phyloP scores from a whole-genome alignment of 768 basidiomycete genomes.

The Kwoniella shandongensis region DNA sequence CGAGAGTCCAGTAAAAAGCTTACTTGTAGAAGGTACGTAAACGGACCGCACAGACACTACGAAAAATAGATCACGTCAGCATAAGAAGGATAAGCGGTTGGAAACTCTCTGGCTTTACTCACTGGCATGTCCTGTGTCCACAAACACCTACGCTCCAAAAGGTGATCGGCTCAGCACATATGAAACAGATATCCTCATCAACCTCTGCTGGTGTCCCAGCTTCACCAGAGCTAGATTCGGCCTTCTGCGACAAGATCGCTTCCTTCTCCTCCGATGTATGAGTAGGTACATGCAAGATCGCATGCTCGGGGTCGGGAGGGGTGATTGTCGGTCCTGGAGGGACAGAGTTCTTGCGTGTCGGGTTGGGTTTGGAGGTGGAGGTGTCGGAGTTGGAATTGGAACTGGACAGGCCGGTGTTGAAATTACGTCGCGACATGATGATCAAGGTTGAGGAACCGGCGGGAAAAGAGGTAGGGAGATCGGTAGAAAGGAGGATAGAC shows the following conservation, averaged over 20 bases:
- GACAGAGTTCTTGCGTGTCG: slow-evolving; percentile 14
- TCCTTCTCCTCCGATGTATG: slow-evolving; percentile 23
- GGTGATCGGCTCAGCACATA: slow-evolving; percentile 90
- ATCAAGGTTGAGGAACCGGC: background rate
- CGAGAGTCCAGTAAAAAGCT: slow-evolving; percentile 7
- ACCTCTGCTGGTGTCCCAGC: slow-evolving; percentile 24
- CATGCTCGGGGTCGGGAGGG: slow-evolving; percentile 22
- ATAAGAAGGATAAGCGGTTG: too few relatives aligned
- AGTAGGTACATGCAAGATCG: slow-evolving; percentile 24
- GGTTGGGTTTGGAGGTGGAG: background rate
- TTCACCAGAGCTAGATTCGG: background rate
- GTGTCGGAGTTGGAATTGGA: background rate
- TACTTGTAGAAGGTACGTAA: slow-evolving; percentile 84
- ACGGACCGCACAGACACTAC: slow-evolving; percentile 74
- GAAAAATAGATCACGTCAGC: slow-evolving; percentile 6
- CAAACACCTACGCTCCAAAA: slow-evolving; percentile 86
- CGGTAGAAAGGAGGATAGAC: too few relatives aligned
- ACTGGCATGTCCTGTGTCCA: slow-evolving; percentile 90
- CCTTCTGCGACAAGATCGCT: background rate
- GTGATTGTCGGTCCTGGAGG: slow-evolving; percentile 11
- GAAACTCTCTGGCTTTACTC: too few relatives aligned
- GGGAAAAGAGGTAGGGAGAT: too few relatives aligned
- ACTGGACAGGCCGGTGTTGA: slow-evolving; percentile 12
- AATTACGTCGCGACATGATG: slow-evolving; percentile 18
- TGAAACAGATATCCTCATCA: slow-evolving; percentile 65